A percentile compares a stretch with the other conserved stretches of the same genome.
phyloP scores from a whole-genome alignment of 1,139 yeast genomes.

The Pichia inconspicua region DNA sequence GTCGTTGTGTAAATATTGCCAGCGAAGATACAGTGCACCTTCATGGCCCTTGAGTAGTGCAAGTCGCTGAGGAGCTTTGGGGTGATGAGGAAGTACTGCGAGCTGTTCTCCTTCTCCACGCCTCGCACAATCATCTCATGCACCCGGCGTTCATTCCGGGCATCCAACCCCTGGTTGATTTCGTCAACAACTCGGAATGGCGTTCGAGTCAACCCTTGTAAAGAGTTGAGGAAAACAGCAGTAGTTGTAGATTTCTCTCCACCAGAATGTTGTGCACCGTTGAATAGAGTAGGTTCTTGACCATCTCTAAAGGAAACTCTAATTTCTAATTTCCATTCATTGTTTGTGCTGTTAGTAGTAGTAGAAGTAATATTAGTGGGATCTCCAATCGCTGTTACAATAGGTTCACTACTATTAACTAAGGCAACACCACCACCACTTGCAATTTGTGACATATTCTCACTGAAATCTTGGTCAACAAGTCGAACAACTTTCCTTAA shows the following conservation, averaged over 20 bases:
- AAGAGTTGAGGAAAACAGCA: constrained; percentile 78
- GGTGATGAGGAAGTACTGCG: constrained; percentile 85
- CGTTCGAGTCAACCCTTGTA: constrained; percentile 84
- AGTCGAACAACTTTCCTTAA: constrained; percentile 41
- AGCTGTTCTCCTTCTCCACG: constrained; percentile 47
- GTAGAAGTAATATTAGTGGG: neutral
- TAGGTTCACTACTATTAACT: constrained; percentile 37
- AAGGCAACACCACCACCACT: constrained; percentile 76
- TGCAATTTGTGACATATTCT: constrained; percentile 65
- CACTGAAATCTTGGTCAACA: constrained; percentile 57
- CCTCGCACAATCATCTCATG: constrained; percentile 81
- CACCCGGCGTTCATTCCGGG: constrained; percentile 80
- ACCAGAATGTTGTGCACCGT: constrained; percentile 89
- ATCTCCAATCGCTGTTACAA: constrained; percentile 7
- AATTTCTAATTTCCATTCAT: constrained; percentile 80
- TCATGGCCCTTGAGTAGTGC: constrained; percentile 74
- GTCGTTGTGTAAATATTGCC: constrained; percentile 26
- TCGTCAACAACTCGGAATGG: constrained; percentile 97
- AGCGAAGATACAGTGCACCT: constrained; percentile 82
- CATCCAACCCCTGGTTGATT: constrained; percentile 98
- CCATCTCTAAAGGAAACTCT: constrained; percentile 78
- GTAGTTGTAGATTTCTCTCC: constrained; percentile 97
- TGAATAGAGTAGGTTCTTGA: constrained; percentile 61
- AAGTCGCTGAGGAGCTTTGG: constrained; percentile 82
- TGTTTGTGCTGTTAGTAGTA: constrained; percentile 27